A percentile compares a stretch with the other conserved stretches of the same genome.
phyloP scores from a whole-genome alignment of 768 basidiomycete species.

The Zangia roseola region DNA sequence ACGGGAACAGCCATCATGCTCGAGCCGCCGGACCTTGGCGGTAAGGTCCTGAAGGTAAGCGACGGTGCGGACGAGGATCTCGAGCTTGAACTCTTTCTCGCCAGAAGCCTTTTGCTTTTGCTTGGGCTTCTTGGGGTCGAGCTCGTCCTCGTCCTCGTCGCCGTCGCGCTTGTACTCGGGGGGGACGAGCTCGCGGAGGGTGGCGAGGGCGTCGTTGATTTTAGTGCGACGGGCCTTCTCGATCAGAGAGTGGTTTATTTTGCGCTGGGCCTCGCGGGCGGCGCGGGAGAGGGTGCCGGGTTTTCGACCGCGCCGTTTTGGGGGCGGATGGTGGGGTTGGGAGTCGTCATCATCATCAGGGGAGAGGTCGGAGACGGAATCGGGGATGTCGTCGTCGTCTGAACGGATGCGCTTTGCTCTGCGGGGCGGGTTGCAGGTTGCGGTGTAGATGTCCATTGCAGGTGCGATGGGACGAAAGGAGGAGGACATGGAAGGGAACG shows the following conservation, averaged over 20 bases:
- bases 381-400: neutral
- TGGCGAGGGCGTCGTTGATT: slow-evolving; percentile 88
- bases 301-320: slow-evolving; percentile 69
- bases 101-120: slow-evolving; percentile 39
- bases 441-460: slow-evolving; percentile 34
- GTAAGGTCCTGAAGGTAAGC: slow-evolving; percentile 73
- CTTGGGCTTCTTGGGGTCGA: slow-evolving; percentile 26
- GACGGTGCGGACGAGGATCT: slow-evolving; percentile 84
- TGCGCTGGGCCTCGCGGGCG: slow-evolving; percentile 82
- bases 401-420: slow-evolving; percentile 42
- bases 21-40: slow-evolving; percentile 48
- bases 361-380: slow-evolving; percentile 6
- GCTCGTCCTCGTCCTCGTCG: slow-evolving; percentile 33
- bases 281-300: slow-evolving; percentile 70
- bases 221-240: slow-evolving; percentile 93
- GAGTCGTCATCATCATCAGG: slow-evolving; percentile 30
- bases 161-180: slow-evolving; percentile 46
- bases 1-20: slow-evolving; percentile 26
- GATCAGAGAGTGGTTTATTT: slow-evolving; percentile 93
- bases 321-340: slow-evolving; percentile 22
- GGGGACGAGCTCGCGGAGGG: slow-evolving; percentile 77
- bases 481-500: slow-evolving; percentile 10
- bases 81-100: slow-evolving; percentile 91
- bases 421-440: slow-evolving; percentile 44
- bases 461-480: slow-evolving; percentile 28